phyloP scores from a whole-genome alignment of 352 stramenopile species.

The Phytophthora vignae region DNA sequence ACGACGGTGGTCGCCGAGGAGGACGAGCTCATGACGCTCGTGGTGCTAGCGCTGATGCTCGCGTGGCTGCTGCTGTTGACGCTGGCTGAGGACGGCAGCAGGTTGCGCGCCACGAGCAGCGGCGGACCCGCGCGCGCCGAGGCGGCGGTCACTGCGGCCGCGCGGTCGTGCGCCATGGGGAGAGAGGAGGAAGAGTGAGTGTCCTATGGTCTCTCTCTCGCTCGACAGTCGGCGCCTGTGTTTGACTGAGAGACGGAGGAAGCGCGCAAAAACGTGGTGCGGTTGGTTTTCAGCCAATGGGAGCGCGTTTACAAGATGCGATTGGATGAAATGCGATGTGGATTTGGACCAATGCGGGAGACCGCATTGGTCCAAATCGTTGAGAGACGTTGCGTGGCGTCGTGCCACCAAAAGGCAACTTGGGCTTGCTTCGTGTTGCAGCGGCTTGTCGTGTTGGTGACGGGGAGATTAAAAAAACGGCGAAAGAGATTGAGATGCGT shows the following conservation, averaged over 20 bases:
- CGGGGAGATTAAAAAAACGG: neutral
- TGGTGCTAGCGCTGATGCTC: conserved; percentile 31
- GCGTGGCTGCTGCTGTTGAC: conserved; percentile 19
- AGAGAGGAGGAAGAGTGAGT: neutral
- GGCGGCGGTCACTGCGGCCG: conserved; percentile 22
- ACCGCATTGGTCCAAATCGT: too few relatives aligned
- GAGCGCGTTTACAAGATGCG: neutral
- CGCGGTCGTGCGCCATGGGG: conserved; percentile 46
- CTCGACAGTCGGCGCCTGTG: neutral
- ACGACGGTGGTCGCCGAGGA: conserved; percentile 25
- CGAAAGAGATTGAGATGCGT: neutral
- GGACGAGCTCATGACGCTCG: conserved; percentile 28
- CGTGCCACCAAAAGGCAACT: neutral
- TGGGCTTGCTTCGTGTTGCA: neutral
- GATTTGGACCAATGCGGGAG: neutral
- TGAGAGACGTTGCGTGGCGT: neutral
- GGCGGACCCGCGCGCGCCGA: conserved; percentile 24
- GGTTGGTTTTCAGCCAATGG: neutral
- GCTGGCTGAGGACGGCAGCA: conserved; percentile 32
- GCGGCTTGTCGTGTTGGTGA: neutral
- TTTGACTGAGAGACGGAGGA: conserved; percentile 2
- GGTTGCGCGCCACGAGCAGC: conserved; percentile 41
- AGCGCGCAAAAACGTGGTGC: neutral
- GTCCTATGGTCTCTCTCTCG: neutral
- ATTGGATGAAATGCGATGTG: neutral